Percentiles rank a stretch among this genome's conserved stretches.
Evolutionary conservation across 768 basidiomycete species (phyloP).

Genomic region (Agaricus subrufescens): DNA sequence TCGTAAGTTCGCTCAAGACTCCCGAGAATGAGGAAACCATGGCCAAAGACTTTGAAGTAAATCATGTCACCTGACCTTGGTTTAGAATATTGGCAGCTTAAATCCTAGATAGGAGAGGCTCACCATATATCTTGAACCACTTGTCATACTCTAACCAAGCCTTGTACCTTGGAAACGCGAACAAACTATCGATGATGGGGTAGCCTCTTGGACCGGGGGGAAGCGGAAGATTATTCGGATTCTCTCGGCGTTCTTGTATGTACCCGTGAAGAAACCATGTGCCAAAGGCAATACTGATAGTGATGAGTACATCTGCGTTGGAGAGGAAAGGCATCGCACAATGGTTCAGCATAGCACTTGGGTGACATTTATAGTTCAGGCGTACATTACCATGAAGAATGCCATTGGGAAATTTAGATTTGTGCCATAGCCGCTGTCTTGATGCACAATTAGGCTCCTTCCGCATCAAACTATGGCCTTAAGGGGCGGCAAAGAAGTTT

Average conservation of each 20-base stretch:
- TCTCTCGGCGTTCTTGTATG: neutral
- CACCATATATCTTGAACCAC: constrained; percentile 4
- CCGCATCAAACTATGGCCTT: no score
- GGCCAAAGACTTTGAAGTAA: constrained; percentile 12
- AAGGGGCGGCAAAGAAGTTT: no score
- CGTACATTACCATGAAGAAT: no score
- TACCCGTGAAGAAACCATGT: neutral
- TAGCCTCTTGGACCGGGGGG: constrained; percentile 8
- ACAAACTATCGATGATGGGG: constrained; percentile 7
- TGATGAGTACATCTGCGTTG: neutral
- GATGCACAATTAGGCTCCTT: no score
- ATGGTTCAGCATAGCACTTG: no score
- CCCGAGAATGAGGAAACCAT: constrained; percentile 9
- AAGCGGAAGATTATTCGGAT: neutral
- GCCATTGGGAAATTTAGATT: no score
- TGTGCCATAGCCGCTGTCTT: no score
- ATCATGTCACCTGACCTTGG: constrained; percentile 9
- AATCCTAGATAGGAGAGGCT: no score
- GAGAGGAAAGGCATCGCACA: neutral
- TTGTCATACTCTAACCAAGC: constrained; percentile 11
- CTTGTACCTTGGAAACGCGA: neutral
- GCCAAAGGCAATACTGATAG: neutral
- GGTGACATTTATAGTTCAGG: no score
- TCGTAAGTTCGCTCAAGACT: neutral
- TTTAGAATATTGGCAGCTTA: neutral